These are phyloP conservation scores for Cladosporium sp. DNA, from an alignment of 2,329 filamentous ascomycete species.

Conservation along the genomic window DNA sequence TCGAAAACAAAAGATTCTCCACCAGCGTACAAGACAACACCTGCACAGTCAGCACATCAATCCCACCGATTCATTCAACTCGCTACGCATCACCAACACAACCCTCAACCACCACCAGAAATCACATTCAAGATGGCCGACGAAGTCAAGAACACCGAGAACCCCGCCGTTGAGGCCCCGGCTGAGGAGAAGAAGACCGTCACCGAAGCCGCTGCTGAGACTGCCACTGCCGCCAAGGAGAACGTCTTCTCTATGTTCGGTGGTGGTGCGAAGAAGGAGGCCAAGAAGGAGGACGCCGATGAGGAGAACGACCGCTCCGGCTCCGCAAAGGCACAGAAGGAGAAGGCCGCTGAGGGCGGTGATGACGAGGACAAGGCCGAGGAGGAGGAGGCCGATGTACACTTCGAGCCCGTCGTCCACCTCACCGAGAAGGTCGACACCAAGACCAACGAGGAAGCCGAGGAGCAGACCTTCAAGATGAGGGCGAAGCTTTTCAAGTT, in stretches of 20 bases:
- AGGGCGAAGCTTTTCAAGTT: conserved; percentile 99
- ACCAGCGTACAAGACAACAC: too few species aligned
- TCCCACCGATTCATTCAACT: too few species aligned
- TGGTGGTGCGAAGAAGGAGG: conserved; percentile 93
- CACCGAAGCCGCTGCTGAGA: conserved; percentile 33
- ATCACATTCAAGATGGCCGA: conserved; percentile 27
- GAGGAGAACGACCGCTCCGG: conserved; percentile 83
- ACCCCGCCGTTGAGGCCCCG: conserved; percentile 30
- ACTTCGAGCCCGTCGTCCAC: conserved; percentile 95
- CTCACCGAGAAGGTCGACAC: conserved; percentile 94
- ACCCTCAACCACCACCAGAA: not conserved
- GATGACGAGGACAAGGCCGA: conserved; percentile 33
- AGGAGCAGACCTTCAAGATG: conserved; percentile 99
- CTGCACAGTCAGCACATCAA: too few species aligned
- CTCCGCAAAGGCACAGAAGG: conserved; percentile 66
- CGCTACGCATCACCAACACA: conserved; percentile 3
- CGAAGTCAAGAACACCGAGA: conserved; percentile 27
- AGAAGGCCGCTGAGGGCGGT: conserved; percentile 49
- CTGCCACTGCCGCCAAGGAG: conserved; percentile 42
- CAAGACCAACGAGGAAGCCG: conserved; percentile 96
- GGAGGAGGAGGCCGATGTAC: conserved; percentile 74
- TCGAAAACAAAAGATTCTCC: too few species aligned
- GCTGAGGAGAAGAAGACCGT: conserved; percentile 36
- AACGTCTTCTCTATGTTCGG: conserved; percentile 97
- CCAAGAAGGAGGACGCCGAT: conserved; percentile 65